phyloP scores from a whole-genome alignment of 352 stramenopile genomes.

The Globisporangium echinulatum region DNA sequence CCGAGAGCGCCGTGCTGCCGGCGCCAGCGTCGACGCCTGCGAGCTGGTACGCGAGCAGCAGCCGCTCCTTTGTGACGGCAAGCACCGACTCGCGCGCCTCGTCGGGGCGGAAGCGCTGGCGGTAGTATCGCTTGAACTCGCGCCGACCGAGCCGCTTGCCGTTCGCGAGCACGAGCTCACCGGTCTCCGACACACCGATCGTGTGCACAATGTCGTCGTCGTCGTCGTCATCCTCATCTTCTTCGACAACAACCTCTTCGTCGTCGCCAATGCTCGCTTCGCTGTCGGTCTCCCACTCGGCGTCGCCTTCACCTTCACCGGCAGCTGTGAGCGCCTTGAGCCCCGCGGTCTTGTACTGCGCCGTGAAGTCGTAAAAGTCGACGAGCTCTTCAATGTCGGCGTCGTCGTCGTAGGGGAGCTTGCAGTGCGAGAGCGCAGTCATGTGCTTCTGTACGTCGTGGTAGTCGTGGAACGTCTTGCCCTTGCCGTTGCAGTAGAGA shows the following conservation, averaged over 20 bases:
- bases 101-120: slow-evolving; percentile 80
- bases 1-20: slow-evolving; percentile 63
- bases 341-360: slow-evolving; percentile 62
- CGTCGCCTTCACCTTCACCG: slow-evolving; percentile 30
- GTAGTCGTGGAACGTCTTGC: slow-evolving; percentile 84
- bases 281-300: slow-evolving; percentile 76
- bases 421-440: slow-evolving; percentile 88
- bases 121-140: slow-evolving; percentile 88
- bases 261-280: slow-evolving; percentile 71
- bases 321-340: slow-evolving; percentile 18
- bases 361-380: slow-evolving; percentile 89
- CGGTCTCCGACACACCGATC: slow-evolving; percentile 82
- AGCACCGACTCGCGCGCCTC: slow-evolving; percentile 70
- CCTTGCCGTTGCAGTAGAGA: slow-evolving; percentile 92
- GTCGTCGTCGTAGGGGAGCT: slow-evolving; percentile 86
- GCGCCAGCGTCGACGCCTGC: slow-evolving; percentile 54
- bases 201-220: slow-evolving; percentile 39
- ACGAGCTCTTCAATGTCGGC: slow-evolving; percentile 87
- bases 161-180: slow-evolving; percentile 83
- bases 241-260: slow-evolving; percentile 53
- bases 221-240: slow-evolving; percentile 35
- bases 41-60: slow-evolving; percentile 69
- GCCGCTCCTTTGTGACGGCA: slow-evolving; percentile 68
- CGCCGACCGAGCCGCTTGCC: slow-evolving; percentile 84
- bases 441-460: slow-evolving; percentile 95